phyloP scores from a whole-genome alignment of 2,329 filamentous ascomycete species.

The Lasiodiplodia sp. region DNA sequence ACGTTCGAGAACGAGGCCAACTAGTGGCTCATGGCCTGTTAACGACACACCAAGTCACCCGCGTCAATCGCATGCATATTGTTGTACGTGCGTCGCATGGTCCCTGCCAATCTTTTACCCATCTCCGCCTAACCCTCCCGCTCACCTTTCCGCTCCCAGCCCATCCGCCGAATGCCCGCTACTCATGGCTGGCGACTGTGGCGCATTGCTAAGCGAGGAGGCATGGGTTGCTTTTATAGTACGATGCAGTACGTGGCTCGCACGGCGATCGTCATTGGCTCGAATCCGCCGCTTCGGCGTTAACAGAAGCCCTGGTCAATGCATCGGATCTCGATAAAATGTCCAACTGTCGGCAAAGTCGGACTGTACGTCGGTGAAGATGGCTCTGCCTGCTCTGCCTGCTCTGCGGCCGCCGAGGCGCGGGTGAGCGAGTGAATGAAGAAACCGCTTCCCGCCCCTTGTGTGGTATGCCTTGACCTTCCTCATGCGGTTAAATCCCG shows the following conservation, averaged over 20 bases:
- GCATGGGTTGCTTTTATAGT: neutral
- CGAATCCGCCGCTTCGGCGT: neutral
- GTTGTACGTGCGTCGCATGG: conserved; percentile 1
- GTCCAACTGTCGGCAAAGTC: neutral
- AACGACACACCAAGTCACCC: neutral
- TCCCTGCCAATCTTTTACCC: conserved; percentile 22
- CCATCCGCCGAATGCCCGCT: neutral
- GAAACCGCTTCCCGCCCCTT: neutral
- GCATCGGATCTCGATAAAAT: neutral
- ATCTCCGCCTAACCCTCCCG: conserved; percentile 2
- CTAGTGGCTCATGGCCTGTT: neutral
- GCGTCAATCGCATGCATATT: neutral
- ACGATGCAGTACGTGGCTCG: neutral
- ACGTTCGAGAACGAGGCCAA: neutral
- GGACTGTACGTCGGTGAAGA: neutral
- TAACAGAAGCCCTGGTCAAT: neutral
- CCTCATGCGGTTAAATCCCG: conserved; percentile 17
- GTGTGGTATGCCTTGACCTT: conserved; percentile 10
- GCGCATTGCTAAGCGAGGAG: neutral
- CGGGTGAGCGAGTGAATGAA: neutral
- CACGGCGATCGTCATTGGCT: conserved; percentile 10
- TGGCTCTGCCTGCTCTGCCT: neutral
- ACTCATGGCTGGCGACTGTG: neutral
- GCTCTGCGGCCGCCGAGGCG: neutral
- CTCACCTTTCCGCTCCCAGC: neutral